Evolutionary conservation across 176 grass and related monocot species (phyloP).

Genomic region (Triticum monococcum): DNA sequence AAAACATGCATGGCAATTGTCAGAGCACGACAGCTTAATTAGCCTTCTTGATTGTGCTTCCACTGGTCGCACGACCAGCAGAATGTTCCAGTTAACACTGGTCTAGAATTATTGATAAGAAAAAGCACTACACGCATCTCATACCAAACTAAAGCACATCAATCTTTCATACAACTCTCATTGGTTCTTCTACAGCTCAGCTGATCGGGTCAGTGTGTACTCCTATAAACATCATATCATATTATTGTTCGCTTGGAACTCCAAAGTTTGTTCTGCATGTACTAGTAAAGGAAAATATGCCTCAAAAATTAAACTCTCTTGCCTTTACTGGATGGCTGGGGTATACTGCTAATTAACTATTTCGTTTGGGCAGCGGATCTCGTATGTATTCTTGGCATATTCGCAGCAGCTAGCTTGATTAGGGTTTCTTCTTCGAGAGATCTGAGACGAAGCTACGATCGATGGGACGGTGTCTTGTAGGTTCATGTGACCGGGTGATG

Average conservation of each 20-base stretch:
- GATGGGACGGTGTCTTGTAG: neutral
- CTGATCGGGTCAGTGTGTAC: neutral
- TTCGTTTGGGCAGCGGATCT: neutral
- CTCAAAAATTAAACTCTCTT: neutral
- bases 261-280: neutral
- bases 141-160: neutral
- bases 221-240: neutral
- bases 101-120: neutral
- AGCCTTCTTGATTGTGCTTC: neutral
- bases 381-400: constrained; percentile 31
- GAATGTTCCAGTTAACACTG: neutral
- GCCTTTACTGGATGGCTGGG: neutral
- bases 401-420: neutral
- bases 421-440: neutral
- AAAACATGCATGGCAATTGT: neutral
- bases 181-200: neutral
- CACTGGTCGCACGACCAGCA: neutral
- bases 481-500: neutral
- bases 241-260: constrained; percentile 4
- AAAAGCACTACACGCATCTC: neutral
- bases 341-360: neutral
- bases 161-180: neutral
- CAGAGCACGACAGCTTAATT: neutral
- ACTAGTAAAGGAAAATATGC: neutral
- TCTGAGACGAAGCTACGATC: neutral